Evolutionary conservation across 1,284 basidiomycete species (phyloP).

Genomic region (Sporisorium sorghi): DNA sequence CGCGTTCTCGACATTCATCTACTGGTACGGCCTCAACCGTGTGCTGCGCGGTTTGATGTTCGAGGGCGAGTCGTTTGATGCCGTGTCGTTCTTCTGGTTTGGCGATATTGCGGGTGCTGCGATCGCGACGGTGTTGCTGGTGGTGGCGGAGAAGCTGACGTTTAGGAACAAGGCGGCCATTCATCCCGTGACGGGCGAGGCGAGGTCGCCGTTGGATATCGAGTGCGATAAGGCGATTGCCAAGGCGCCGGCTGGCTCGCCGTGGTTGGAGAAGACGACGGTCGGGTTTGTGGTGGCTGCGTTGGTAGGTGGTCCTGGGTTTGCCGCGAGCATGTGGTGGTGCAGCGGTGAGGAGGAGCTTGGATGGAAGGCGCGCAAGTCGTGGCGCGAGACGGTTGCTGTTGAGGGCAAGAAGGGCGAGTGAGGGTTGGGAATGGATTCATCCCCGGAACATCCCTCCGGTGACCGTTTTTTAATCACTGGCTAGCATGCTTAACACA

Average conservation of each 20-base stretch:
- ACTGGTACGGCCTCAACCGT: slow-evolving; percentile 56
- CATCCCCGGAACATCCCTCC: too few relatives aligned
- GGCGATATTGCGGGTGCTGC: slow-evolving; percentile 38
- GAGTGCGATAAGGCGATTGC: slow-evolving; percentile 55
- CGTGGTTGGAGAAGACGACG: slow-evolving; percentile 47
- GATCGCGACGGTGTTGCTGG: slow-evolving; percentile 22
- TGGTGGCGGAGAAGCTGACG: slow-evolving; percentile 40
- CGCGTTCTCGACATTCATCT: slow-evolving; percentile 40
- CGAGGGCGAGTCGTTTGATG: slow-evolving; percentile 28
- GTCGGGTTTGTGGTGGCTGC: slow-evolving; percentile 28
- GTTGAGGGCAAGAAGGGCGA: slow-evolving; percentile 53
- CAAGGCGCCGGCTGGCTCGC: slow-evolving; percentile 49
- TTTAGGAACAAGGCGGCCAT: slow-evolving; percentile 32
- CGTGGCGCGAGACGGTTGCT: slow-evolving; percentile 52
- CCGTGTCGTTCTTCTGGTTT: slow-evolving; percentile 43
- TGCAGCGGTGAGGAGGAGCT: slow-evolving; percentile 56
- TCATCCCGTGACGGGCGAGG: slow-evolving; percentile 40
- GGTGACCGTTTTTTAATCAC: too few relatives aligned
- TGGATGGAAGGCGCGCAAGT: slow-evolving; percentile 55
- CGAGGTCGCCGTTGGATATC: slow-evolving; percentile 37
- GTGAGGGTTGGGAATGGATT: too few relatives aligned
- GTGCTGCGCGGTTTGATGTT: slow-evolving; percentile 31
- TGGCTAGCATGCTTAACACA: too few relatives aligned
- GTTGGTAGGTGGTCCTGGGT: slow-evolving; percentile 44
- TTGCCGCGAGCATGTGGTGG: slow-evolving; percentile 58